Percentiles rank a stretch among this genome's conserved stretches.
Conservation (phyloP, 495 filamentous ascomycete species). For the Penicillium psychrofluorescens region DNA sequence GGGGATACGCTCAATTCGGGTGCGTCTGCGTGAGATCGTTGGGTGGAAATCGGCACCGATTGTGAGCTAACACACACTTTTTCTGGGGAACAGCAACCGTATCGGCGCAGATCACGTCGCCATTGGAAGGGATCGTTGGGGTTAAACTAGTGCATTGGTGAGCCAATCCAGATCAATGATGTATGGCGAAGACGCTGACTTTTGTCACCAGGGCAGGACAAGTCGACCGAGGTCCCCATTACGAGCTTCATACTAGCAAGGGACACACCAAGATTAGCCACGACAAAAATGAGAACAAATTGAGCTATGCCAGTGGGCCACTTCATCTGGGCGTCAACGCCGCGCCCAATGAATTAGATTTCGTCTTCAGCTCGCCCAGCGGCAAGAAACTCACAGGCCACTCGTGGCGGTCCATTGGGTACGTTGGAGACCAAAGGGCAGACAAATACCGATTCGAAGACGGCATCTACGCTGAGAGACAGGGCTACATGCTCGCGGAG, state of each 20-base stretch:
- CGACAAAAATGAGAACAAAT: conserved; percentile 28
- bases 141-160: conserved; percentile 61
- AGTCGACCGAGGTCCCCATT: conserved; percentile 52
- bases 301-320: conserved; percentile 48
- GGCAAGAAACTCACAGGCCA: conserved; percentile 50
- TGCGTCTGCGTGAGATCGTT: conserved; percentile 8
- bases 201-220: conserved; percentile 24
- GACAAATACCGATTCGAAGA: conserved; percentile 41
- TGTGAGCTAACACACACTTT: no score
- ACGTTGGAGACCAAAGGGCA: conserved; percentile 45
- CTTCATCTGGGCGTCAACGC: conserved; percentile 46
- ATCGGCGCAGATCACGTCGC: conserved; percentile 39
- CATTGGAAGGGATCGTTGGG: conserved; percentile 52
- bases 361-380: conserved; percentile 44
- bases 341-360: conserved; percentile 46
- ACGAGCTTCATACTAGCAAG: conserved; percentile 47
- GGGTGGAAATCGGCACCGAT: no score
- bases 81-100: conserved; percentile 11
- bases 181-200: background rate
- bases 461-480: conserved; percentile 45
- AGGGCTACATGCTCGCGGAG: conserved; percentile 56
- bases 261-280: conserved; percentile 40
- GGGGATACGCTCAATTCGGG: conserved; percentile 53
- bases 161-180: conserved; percentile 6
- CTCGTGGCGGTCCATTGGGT: conserved; percentile 52